phyloP scores from a whole-genome alignment of 441 rosid species.

The Geranium incanum region DNA sequence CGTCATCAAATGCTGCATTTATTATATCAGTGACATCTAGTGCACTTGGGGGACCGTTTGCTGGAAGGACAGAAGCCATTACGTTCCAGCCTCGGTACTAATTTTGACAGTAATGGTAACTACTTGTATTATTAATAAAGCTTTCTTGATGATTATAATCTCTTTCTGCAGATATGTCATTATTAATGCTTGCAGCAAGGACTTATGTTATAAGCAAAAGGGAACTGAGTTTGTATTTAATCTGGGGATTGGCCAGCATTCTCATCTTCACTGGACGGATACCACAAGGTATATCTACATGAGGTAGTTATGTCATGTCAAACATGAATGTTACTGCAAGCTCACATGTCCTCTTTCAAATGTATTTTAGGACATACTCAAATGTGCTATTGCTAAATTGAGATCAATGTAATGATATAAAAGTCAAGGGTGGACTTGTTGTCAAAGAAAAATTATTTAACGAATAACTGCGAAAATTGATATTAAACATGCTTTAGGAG shows the following conservation, averaged over 20 bases:
- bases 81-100: constrained; percentile 88
- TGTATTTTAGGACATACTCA: not conserved
- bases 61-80: constrained; percentile 72
- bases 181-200: constrained; percentile 81
- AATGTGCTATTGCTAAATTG: constrained; percentile 1
- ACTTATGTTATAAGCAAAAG: constrained; percentile 79
- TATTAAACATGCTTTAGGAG: not conserved
- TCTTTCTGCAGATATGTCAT: constrained; percentile 65
- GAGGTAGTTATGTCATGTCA: constrained; percentile 9
- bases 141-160: constrained; percentile 7
- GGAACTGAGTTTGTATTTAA: constrained; percentile 63
- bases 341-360: not conserved
- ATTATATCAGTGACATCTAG: constrained; percentile 70
- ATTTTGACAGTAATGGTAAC: constrained; percentile 12
- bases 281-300: constrained; percentile 52
- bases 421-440: not conserved
- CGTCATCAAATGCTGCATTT: constrained; percentile 56
- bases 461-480: not conserved
- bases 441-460: not conserved
- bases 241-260: constrained; percentile 68
- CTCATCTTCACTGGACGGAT: constrained; percentile 87
- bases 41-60: constrained; percentile 57
- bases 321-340: not conserved
- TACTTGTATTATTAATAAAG: not conserved
- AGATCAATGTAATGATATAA: not conserved